A percentile compares a stretch with the other conserved stretches of the same genome.
phyloP scores from a whole-genome alignment of 2,329 filamentous ascomycete genomes.

The Calonectria pseudoreteaudii region DNA sequence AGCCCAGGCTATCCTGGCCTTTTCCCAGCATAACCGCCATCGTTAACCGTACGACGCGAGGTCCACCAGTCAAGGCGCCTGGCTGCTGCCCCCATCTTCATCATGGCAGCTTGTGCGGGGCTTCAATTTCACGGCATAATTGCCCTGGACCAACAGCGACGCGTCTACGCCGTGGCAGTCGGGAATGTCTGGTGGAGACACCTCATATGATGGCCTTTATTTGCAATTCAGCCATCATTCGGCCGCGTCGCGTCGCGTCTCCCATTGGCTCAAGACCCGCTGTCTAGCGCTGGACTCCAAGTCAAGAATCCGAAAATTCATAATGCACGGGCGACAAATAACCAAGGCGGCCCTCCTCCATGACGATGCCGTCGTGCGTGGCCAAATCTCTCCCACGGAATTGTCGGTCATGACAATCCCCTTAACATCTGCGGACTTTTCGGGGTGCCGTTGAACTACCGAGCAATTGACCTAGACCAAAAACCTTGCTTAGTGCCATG shows the following conservation, averaged over 20 bases:
- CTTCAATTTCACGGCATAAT: slow-evolving; percentile 3
- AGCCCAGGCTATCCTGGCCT: slow-evolving; percentile 7
- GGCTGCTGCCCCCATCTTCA: not conserved
- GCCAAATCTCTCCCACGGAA: not conserved
- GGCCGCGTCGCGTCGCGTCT: not conserved
- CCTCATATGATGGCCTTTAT: not conserved
- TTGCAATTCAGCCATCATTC: not conserved
- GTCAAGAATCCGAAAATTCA: not conserved
- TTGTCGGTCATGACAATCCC: not conserved
- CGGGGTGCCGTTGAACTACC: not conserved
- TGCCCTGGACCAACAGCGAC: not conserved
- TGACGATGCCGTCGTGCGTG: not conserved
- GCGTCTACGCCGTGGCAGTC: slow-evolving; percentile 3
- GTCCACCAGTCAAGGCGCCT: slow-evolving; percentile 14
- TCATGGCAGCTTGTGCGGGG: not conserved
- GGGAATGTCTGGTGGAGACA: slow-evolving; percentile 15
- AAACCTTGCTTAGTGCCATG: slow-evolving; percentile 9
- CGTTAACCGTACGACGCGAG: slow-evolving; percentile 14
- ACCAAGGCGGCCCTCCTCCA: not conserved
- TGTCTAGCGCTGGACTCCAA: not conserved
- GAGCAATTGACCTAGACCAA: not conserved
- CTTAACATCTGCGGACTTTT: not conserved
- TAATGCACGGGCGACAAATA: not conserved
- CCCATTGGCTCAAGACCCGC: slow-evolving; percentile 2
- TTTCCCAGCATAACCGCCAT: slow-evolving; percentile 11